Percentiles rank a stretch among this genome's conserved stretches.
Evolutionary conservation across 192 early-diverging fungal species (phyloP).

Genomic region (Rhizophlyctis rosea): DNA sequence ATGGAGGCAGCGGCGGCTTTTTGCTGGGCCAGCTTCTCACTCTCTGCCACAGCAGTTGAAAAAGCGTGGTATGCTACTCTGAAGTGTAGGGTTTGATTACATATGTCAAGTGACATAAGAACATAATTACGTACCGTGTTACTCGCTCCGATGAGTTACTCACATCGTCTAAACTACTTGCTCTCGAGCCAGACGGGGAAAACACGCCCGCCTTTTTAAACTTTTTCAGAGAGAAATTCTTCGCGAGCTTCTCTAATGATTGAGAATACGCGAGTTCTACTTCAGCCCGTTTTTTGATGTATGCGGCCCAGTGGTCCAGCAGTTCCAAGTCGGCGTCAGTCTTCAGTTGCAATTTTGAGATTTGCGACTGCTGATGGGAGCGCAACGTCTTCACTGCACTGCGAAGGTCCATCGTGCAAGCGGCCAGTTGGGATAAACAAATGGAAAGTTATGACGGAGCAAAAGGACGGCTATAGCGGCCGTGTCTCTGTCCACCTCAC

Average conservation of each 20-base stretch:
- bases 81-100: not conserved
- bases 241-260: conserved; percentile 34
- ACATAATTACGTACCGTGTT: not conserved
- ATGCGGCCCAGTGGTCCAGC: conserved; percentile 30
- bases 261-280: conserved; percentile 30
- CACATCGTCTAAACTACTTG: conserved; percentile 1
- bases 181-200: not conserved
- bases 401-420: not conserved
- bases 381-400: not conserved
- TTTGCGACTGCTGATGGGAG: conserved; percentile 16
- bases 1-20: conserved; percentile 27
- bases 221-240: conserved; percentile 19
- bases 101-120: not conserved
- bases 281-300: conserved; percentile 42
- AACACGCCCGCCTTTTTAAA: conserved; percentile 15
- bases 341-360: conserved; percentile 22
- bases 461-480: no score
- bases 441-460: no score
- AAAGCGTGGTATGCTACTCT: conserved; percentile 38
- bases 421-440: no score
- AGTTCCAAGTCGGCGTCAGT: conserved; percentile 40
- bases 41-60: conserved; percentile 31
- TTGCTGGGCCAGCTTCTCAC: conserved; percentile 33
- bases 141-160: not conserved
- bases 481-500: no score